Base-by-base conservation (phyloP, 2,329 filamentous ascomycete species). In the Fusarium equiseti region DNA sequence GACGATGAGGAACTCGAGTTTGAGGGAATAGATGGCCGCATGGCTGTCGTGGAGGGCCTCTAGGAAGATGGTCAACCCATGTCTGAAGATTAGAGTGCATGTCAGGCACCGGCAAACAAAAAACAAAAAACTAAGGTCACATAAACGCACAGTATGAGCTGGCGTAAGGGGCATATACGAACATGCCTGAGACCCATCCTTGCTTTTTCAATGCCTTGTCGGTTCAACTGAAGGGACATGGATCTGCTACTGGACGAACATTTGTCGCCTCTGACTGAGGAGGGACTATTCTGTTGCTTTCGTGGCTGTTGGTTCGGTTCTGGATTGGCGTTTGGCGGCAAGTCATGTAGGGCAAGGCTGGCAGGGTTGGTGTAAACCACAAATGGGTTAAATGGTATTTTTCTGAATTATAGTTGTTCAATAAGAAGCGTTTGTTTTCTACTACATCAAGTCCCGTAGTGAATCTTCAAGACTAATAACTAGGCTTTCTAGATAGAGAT, bases 1-100 rank as follows among this genome's bases (percentile, higher is more conserved):
- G 86, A 87, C 2, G 86, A 86, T 2, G 85, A 85, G 16, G 83
- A 84, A 29, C 69, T 81, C 27, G 83, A 82, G 45, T 77, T 81
- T 60, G 81, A 81, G 43, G 81, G 79, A 10, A 79, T 79, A 44
- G 80, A 80, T 42, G 77, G 75, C 6, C 72, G 76, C 24, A 73
- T 72, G 51, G 75, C 75, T 29, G 72, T 75, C 11, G 73, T 73
- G 24, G 77, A 78, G 62, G 77, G 69, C n/a, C 59, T 75, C 49
- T 75, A 71, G 57, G 48, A 53, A 32, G 40, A 31, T 44, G 54
- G 50, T 22, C 26, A 18, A 26, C 49, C 58, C 27, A 40, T 35
- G 27, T 29, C 49, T 46, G n/a, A 62, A 52, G 35, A 48, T 42
- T 43, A 43, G 59, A 45, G 54, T 29, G 38, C 31, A 45, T 51